phyloP scores from a whole-genome alignment of 805 yeast species.

The Candida hungchunana region DNA sequence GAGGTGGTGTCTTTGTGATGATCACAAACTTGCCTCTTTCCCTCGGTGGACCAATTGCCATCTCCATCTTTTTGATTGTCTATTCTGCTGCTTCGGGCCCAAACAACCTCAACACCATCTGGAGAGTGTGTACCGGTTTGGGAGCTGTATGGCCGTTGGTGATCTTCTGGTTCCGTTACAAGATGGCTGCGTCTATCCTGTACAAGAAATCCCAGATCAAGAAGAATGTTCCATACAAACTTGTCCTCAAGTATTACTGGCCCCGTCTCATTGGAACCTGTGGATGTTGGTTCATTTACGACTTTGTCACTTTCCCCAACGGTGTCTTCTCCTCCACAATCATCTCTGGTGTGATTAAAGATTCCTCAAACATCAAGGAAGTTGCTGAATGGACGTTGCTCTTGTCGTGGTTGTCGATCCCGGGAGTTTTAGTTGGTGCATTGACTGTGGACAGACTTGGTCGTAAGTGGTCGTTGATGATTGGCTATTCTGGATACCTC shows the following conservation, averaged over 20 bases:
- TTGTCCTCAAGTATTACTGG: constrained; percentile 68
- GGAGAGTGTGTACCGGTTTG: constrained; percentile 68
- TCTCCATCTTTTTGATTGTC: constrained; percentile 63
- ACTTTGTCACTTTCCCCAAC: constrained; percentile 77
- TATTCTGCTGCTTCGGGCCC: constrained; percentile 48
- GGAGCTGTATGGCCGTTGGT: constrained; percentile 67
- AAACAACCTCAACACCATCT: constrained; percentile 44
- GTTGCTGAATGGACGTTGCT: constrained; percentile 73
- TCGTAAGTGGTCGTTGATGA: constrained; percentile 64
- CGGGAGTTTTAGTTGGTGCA: constrained; percentile 74
- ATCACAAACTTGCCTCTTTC: constrained; percentile 72
- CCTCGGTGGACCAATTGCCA: constrained; percentile 76
- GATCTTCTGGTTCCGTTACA: constrained; percentile 67
- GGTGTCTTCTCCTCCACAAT: constrained; percentile 65
- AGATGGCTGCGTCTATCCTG: constrained; percentile 61
- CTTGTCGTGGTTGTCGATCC: constrained; percentile 60
- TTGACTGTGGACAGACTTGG: constrained; percentile 60
- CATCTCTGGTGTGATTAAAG: constrained; percentile 46
- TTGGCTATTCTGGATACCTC: constrained; percentile 68
- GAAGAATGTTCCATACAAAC: constrained; percentile 50
- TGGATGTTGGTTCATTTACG: constrained; percentile 76
- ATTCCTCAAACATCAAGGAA: constrained; percentile 38
- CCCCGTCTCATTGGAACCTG: constrained; percentile 62
- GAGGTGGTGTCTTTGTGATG: constrained; percentile 64
- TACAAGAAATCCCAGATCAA: constrained; percentile 63